A percentile compares a stretch with the other conserved stretches of the same genome.
These are phyloP conservation scores for Coemansia sp. DNA, from an alignment of 192 early-diverging fungal species.

Conservation along the genomic window DNA sequence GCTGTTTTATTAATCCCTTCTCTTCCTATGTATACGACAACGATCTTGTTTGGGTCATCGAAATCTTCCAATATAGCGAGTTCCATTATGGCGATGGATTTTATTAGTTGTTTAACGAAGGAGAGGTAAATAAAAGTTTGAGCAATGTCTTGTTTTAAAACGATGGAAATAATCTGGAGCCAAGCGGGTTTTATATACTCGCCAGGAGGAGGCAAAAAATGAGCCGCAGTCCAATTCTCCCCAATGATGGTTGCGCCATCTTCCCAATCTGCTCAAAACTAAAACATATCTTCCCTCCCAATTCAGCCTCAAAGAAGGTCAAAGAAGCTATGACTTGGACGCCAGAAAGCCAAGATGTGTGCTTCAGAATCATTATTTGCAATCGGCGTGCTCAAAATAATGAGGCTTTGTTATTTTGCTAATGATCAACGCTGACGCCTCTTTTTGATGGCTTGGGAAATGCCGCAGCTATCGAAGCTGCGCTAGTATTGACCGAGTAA, in stretches of 20 bases:
- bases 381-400: too few species aligned
- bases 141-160: too few species aligned
- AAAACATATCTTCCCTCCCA: not conserved
- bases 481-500: too few species aligned
- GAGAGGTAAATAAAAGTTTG: not conserved
- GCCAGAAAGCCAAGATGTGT: not conserved
- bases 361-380: too few species aligned
- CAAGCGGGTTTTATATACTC: too few species aligned
- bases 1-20: not conserved
- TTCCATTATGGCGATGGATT: not conserved
- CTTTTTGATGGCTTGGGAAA: too few species aligned
- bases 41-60: not conserved
- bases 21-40: not conserved
- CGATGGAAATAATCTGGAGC: too few species aligned
- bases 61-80: not conserved
- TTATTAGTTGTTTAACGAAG: not conserved
- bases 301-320: not conserved
- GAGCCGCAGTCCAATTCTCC: not conserved
- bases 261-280: not conserved
- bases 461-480: too few species aligned
- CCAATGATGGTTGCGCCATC: not conserved
- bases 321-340: not conserved
- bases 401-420: too few species aligned
- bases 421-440: too few species aligned
- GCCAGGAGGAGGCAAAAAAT: not conserved